A percentile compares a stretch with the other conserved stretches of the same genome.
Evolutionary conservation across 1,284 basidiomycete genomes (phyloP).

Genomic region (Waitea zeae): DNA sequence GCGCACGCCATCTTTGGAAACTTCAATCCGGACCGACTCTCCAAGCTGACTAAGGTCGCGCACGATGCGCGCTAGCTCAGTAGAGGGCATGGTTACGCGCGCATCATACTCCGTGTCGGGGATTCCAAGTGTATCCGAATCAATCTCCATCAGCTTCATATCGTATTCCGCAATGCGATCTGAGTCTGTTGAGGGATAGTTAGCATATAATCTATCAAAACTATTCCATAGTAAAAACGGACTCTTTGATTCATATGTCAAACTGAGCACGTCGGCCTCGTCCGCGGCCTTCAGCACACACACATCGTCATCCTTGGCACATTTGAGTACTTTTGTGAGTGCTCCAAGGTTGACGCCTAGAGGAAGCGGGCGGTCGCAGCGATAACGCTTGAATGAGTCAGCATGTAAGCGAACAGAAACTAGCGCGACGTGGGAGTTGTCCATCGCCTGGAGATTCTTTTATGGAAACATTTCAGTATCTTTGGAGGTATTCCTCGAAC

Average conservation of each 20-base stretch:
- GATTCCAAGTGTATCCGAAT: slow-evolving; percentile 88
- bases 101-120: slow-evolving; percentile 99
- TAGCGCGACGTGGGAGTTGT: slow-evolving; percentile 98
- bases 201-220: background rate
- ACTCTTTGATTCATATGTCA: slow-evolving; percentile 90
- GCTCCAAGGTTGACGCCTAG: slow-evolving; percentile 82
- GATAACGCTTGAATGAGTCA: slow-evolving; percentile 73
- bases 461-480: background rate
- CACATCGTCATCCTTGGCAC: slow-evolving; percentile 92
- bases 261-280: slow-evolving; percentile 78
- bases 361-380: slow-evolving; percentile 94
- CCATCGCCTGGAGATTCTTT: slow-evolving; percentile 92
- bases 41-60: slow-evolving; percentile 87
- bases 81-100: slow-evolving; percentile 74
- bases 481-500: too few relatives aligned
- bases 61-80: slow-evolving; percentile 87
- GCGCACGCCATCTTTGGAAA: slow-evolving; percentile 91
- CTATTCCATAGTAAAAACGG: too few relatives aligned
- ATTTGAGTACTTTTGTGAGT: slow-evolving; percentile 92
- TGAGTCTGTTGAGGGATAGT: slow-evolving; percentile 34
- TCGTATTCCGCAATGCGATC: slow-evolving; percentile 97
- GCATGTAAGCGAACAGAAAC: slow-evolving; percentile 71
- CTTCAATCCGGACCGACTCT: slow-evolving; percentile 92
- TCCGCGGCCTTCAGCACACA: slow-evolving; percentile 88
- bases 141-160: slow-evolving; percentile 99